Conservation (phyloP, 352 stramenopile genomes). For the Chrysophaeum taylorii region DNA sequence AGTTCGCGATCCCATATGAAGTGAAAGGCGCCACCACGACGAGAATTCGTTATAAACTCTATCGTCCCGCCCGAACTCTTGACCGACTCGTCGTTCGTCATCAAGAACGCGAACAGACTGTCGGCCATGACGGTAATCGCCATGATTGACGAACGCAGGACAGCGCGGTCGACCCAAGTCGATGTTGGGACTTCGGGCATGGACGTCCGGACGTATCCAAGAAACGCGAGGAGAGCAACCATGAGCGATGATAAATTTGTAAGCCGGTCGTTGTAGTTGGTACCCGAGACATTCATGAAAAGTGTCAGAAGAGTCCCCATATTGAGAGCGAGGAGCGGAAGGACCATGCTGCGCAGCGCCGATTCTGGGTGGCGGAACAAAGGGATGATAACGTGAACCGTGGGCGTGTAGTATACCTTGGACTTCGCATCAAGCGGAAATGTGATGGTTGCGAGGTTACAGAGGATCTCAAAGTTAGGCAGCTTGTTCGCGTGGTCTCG, state of each 20-base stretch:
- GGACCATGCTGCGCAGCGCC: not conserved
- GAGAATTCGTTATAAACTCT: too few relatives aligned
- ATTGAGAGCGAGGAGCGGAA: not conserved
- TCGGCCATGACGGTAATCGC: too few relatives aligned
- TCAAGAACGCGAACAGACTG: too few relatives aligned
- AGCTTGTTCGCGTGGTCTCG: not conserved
- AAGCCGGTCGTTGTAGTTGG: constrained; percentile 2
- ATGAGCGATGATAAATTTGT: not conserved
- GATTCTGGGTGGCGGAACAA: not conserved
- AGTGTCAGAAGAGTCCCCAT: not conserved
- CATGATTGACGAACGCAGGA: too few relatives aligned
- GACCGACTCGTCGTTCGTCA: too few relatives aligned
- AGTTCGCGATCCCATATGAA: too few relatives aligned
- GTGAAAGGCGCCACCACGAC: too few relatives aligned
- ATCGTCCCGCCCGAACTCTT: too few relatives aligned
- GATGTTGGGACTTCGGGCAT: not conserved
- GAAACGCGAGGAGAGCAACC: not conserved
- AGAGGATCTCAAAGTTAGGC: not conserved
- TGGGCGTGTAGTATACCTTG: not conserved
- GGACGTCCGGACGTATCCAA: not conserved
- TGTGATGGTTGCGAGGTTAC: not conserved
- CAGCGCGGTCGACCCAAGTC: too few relatives aligned
- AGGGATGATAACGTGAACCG: not conserved
- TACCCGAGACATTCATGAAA: not conserved
- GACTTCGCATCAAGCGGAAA: not conserved